Conservation (phyloP, 1,139 yeast species). For the Candida pseudocylindracea region DNA sequence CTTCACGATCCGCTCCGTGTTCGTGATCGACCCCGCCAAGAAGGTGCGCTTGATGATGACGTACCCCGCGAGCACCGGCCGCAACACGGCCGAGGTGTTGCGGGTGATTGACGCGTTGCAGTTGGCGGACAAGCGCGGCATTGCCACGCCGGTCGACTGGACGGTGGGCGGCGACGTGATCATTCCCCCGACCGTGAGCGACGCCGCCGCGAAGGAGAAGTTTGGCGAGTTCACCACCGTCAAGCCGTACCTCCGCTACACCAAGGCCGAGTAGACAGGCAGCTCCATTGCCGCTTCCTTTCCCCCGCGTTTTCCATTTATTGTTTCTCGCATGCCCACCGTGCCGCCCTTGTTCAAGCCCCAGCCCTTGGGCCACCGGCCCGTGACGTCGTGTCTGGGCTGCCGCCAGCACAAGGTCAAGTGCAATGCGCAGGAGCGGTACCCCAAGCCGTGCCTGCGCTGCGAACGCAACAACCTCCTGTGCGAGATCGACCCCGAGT, state of each 20-base stretch:
- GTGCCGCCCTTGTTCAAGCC: not conserved
- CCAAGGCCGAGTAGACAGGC: slow-evolving; percentile 6
- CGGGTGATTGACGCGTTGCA: slow-evolving; percentile 78
- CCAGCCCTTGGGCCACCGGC: slow-evolving; percentile 21
- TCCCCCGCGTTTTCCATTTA: no score
- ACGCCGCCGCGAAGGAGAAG: slow-evolving; percentile 61
- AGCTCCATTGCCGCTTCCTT: not conserved
- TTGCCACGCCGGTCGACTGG: slow-evolving; percentile 69
- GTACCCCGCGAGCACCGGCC: slow-evolving; percentile 82
- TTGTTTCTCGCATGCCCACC: not conserved
- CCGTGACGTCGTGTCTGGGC: slow-evolving; percentile 83
- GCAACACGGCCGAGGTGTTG: slow-evolving; percentile 74
- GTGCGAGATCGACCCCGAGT: slow-evolving; percentile 83
- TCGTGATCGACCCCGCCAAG: slow-evolving; percentile 70
- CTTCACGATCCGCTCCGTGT: slow-evolving; percentile 73
- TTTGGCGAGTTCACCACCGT: slow-evolving; percentile 64
- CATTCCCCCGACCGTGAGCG: slow-evolving; percentile 64
- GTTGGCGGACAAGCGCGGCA: slow-evolving; percentile 53
- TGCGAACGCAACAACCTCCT: slow-evolving; percentile 61
- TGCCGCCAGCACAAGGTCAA: slow-evolving; percentile 90
- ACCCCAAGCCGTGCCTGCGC: slow-evolving; percentile 64
- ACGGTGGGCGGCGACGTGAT: slow-evolving; percentile 68
- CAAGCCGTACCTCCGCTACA: slow-evolving; percentile 45
- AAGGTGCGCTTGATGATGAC: slow-evolving; percentile 64
- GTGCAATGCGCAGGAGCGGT: slow-evolving; percentile 74